Conservation (phyloP, 2,329 filamentous ascomycete species). For the Alternaria longipes region DNA sequence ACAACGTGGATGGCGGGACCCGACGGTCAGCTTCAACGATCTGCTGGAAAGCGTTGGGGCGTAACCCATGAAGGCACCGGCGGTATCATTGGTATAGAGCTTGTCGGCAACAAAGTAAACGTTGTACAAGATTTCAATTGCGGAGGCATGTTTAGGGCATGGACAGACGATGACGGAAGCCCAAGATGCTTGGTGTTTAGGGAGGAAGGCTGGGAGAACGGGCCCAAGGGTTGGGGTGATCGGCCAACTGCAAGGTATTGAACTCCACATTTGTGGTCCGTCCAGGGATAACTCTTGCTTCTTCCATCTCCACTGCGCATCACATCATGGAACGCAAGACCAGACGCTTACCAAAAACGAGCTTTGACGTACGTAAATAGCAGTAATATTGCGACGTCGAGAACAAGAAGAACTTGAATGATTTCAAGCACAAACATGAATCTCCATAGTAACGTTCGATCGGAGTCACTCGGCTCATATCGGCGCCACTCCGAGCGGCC, state of each 20-base stretch:
- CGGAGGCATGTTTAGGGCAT: conserved; percentile 86
- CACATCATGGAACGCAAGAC: neutral
- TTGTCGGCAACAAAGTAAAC: conserved; percentile 60
- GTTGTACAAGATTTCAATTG: conserved; percentile 85
- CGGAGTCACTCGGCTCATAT: neutral
- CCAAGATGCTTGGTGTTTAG: conserved; percentile 68
- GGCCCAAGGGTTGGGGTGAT: conserved; percentile 20
- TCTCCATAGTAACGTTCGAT: neutral
- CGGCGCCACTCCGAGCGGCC: conserved; percentile 2
- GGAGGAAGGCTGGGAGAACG: conserved; percentile 49
- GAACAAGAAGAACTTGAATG: neutral
- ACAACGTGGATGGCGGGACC: conserved; percentile 73
- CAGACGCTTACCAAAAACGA: neutral
- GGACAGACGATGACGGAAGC: conserved; percentile 70
- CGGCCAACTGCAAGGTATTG: neutral
- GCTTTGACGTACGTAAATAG: neutral
- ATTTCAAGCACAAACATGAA: neutral
- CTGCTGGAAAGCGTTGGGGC: conserved; percentile 77
- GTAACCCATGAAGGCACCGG: conserved; percentile 81
- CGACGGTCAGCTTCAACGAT: conserved; percentile 76
- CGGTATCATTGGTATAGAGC: conserved; percentile 84
- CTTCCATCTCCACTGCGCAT: neutral
- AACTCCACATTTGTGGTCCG: neutral
- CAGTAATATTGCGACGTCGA: neutral
- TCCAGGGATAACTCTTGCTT: neutral